Conservation (phyloP, 2,329 filamentous ascomycete genomes). For the Aureobasidium sp. region DNA sequence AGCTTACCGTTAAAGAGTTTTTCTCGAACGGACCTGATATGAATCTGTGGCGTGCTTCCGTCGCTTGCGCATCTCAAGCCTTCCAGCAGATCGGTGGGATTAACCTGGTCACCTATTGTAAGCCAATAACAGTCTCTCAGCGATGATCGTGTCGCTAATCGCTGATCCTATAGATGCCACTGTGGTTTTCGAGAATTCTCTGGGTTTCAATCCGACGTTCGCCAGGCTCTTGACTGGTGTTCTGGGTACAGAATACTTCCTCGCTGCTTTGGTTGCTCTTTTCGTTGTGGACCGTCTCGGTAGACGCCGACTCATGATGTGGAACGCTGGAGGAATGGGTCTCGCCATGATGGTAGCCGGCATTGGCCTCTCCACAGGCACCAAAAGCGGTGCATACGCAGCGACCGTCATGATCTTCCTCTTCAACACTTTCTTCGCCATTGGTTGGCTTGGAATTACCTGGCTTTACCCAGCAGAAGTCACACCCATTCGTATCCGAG, state of each 20-base stretch:
- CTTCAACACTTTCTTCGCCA: conserved; percentile 29
- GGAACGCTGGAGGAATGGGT: conserved; percentile 20
- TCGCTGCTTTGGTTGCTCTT: conserved; percentile 18
- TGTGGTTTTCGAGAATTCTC: conserved; percentile 16
- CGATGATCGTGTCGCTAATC: background rate
- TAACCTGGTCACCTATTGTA: conserved; percentile 8
- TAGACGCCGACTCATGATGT: conserved; percentile 21
- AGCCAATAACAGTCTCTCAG: background rate
- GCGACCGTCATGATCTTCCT: conserved; percentile 29
- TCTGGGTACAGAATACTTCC: conserved; percentile 22
- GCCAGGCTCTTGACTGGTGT: conserved; percentile 19
- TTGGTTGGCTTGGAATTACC: conserved; percentile 27
- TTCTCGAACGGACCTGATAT: conserved; percentile 16
- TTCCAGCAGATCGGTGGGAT: conserved; percentile 6
- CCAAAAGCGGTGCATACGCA: conserved; percentile 12
- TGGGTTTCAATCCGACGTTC: conserved; percentile 16
- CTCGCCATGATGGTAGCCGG: conserved; percentile 16
- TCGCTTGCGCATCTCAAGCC: background rate
- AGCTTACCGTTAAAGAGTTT: conserved; percentile 15
- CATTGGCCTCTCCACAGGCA: conserved; percentile 3
- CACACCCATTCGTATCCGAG: conserved; percentile 25
- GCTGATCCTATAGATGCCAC: background rate
- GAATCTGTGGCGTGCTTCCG: background rate
- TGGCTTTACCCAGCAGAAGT: conserved; percentile 29
- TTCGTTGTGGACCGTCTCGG: conserved; percentile 24